Percentiles rank a stretch among this genome's conserved stretches.
Evolutionary conservation across 352 stramenopile species (phyloP).

Genomic region (Globisporangium ultimum): DNA sequence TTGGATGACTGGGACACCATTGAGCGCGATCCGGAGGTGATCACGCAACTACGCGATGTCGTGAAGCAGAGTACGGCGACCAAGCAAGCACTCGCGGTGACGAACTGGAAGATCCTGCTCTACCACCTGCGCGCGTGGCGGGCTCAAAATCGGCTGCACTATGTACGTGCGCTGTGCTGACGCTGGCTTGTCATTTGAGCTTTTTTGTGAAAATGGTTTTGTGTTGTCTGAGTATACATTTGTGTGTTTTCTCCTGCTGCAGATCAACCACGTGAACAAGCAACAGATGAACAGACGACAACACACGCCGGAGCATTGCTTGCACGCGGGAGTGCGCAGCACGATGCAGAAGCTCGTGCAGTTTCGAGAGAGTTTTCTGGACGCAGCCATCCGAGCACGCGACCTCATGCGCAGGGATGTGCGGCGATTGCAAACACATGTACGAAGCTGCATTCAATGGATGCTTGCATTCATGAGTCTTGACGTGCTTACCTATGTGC

Average conservation of each 20-base stretch:
- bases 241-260: background rate
- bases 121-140: conserved; percentile 22
- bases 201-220: background rate
- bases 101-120: conserved; percentile 51
- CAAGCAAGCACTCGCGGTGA: conserved; percentile 20
- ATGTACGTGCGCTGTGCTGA: conserved; percentile 20
- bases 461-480: background rate
- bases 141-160: conserved; percentile 34
- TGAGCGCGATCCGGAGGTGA: conserved; percentile 41
- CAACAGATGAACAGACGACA: background rate
- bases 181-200: background rate
- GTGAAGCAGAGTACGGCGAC: conserved; percentile 30
- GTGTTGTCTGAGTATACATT: background rate
- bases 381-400: conserved; percentile 21
- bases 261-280: conserved; percentile 20
- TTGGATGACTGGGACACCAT: conserved; percentile 1
- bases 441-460: conserved; percentile 11
- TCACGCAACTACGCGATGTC: conserved; percentile 41
- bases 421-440: conserved; percentile 35
- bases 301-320: background rate
- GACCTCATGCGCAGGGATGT: conserved; percentile 26
- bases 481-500: no score
- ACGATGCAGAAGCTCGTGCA: conserved; percentile 47
- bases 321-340: conserved; percentile 16
- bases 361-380: conserved; percentile 26